These are phyloP conservation scores for Mycena chlorophos DNA, from an alignment of 768 basidiomycete genomes.

Conservation along the genomic window DNA sequence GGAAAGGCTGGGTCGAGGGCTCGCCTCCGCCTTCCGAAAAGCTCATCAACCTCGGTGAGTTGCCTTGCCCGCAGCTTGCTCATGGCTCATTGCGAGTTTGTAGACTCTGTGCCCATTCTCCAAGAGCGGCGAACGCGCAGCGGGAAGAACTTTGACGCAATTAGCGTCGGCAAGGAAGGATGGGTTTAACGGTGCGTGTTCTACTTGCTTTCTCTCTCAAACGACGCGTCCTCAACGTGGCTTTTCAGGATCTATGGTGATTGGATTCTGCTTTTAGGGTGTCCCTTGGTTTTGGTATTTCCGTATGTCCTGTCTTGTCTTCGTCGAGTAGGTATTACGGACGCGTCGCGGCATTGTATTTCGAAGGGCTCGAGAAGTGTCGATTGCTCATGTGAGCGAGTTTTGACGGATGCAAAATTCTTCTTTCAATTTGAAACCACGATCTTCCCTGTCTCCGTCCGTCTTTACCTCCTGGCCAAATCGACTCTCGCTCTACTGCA, in stretches of 20 bases:
- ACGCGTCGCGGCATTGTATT: constrained; percentile 5
- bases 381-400: too few relatives aligned
- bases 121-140: constrained; percentile 79
- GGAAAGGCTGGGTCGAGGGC: constrained; percentile 92
- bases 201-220: constrained; percentile 29
- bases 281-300: not conserved
- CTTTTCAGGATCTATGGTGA: not conserved
- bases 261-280: not conserved
- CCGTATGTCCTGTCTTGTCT: not conserved
- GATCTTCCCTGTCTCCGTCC: too few relatives aligned
- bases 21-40: constrained; percentile 79
- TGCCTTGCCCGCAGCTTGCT: not conserved
- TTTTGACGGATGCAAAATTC: too few relatives aligned
- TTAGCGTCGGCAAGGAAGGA: constrained; percentile 72
- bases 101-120: constrained; percentile 69
- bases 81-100: not conserved
- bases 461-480: too few relatives aligned
- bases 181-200: constrained; percentile 66
- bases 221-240: constrained; percentile 47
- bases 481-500: too few relatives aligned
- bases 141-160: constrained; percentile 83
- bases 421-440: too few relatives aligned
- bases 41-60: constrained; percentile 56
- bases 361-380: too few relatives aligned
- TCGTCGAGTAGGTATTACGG: not conserved